Percentiles rank a stretch among this genome's conserved stretches.
These are phyloP conservation scores for Pythium apleroticum DNA, from an alignment of 352 stramenopile species.

Conservation along the genomic window DNA sequence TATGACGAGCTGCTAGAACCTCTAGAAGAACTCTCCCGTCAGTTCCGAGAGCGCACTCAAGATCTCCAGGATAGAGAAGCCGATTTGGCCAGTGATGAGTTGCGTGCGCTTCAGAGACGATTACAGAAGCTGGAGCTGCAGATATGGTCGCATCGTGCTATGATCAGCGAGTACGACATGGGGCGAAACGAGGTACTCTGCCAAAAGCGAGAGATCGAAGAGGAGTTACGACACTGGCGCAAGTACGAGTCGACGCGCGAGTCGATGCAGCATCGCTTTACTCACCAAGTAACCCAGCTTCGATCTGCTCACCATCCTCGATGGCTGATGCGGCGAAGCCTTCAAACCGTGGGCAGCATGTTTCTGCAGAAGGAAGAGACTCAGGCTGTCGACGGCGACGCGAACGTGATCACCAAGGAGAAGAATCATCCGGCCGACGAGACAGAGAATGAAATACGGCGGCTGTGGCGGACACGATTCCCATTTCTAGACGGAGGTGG, in stretches of 20 bases:
- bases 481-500: constrained; percentile 30
- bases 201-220: constrained; percentile 2
- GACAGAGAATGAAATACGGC: neutral
- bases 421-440: neutral
- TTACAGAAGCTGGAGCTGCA: constrained; percentile 14
- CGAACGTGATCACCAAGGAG: neutral
- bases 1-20: constrained; percentile 14
- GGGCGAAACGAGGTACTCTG: constrained; percentile 4
- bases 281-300: neutral
- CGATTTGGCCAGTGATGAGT: constrained; percentile 12
- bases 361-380: neutral
- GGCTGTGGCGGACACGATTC: constrained; percentile 43
- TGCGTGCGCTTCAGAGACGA: constrained; percentile 8
- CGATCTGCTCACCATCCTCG: neutral
- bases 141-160: constrained; percentile 23
- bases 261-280: neutral
- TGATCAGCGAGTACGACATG: constrained; percentile 24
- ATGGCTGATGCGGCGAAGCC: constrained; percentile 1
- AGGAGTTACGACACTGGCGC: constrained; percentile 18
- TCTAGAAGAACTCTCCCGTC: neutral
- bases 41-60: constrained; percentile 1
- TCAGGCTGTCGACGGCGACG: no score
- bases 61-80: constrained; percentile 16
- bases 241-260: constrained; percentile 7
- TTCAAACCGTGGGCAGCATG: neutral